Evolutionary conservation across 805 yeast genomes (phyloP), one percentile per base, ranked within the genome.

Genomic region (Candida nemodendra): DNA sequence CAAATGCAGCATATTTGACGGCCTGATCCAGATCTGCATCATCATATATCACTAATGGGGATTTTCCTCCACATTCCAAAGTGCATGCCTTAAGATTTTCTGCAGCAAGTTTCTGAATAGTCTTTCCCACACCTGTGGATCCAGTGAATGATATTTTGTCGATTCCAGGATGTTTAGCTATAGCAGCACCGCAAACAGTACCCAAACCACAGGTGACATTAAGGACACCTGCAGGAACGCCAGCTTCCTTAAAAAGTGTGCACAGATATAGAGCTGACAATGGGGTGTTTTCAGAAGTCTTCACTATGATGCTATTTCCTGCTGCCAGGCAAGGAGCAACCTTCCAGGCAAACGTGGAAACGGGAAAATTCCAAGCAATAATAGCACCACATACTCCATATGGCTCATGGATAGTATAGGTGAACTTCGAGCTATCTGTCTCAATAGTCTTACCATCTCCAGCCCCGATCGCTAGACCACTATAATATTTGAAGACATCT

Each of bases 51-150:
- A 90, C 79, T 65, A 84, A 81, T 56, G 98, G 96, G 23, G 96
- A 89, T 71, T 90, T 90, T 61, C 98, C 98, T 60, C 98, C 98
- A 56, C 89, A 79, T 71, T 90, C 98, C 61, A 90, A 75, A 30
- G 97, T 90, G 47, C 89, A 87, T 65, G 85, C 88, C 76, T 90
- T 90, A 65, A 90, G 74, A 66, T 81, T 80, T 33, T 86, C 76
- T 48, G 95, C 87, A 45, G 95, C 90, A 44, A 75, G 72, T 65
- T 76, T 77, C 83, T 86, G 82, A 59, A 90, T 85, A 54, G 66
- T 68, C 63, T 85, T 84, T 59, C 97, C 98, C 43, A 76, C 72
- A 38, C 71, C 74, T 30, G 86, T 79, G 27, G 84, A 78, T 54
- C 86, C 86, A 29, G 86, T 79, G 64, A 79, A 79, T 9, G 85